These are phyloP conservation scores for Blakeslea trispora DNA, from an alignment of 371 early-diverging fungal species.

Conservation along the genomic window DNA sequence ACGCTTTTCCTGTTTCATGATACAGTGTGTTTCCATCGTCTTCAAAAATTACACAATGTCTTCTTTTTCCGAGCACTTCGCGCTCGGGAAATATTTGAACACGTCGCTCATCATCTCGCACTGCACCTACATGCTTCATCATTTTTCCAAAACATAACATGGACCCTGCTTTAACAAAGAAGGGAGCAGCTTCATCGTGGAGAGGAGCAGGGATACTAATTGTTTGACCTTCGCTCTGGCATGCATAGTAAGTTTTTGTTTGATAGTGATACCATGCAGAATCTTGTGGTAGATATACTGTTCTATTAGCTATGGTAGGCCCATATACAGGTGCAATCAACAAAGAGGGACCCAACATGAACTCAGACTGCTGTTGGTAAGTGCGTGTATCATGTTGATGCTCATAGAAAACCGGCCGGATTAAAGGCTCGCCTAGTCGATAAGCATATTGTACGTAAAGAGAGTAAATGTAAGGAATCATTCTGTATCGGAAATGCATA, in stretches of 20 bases:
- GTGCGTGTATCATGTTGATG: conserved; percentile 50
- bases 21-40: conserved; percentile 45
- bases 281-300: conserved; percentile 40
- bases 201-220: conserved; percentile 26
- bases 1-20: conserved; percentile 37
- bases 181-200: conserved; percentile 30
- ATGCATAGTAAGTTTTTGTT: conserved; percentile 27
- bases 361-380: conserved; percentile 51
- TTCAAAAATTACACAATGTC: conserved; percentile 33
- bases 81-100: conserved; percentile 40
- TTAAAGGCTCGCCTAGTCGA: conserved; percentile 44
- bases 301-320: conserved; percentile 23
- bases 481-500: conserved; percentile 54
- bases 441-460: conserved; percentile 39
- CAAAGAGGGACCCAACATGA: conserved; percentile 56
- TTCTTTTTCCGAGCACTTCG: not conserved
- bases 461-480: conserved; percentile 62
- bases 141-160: conserved; percentile 35
- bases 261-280: conserved; percentile 48
- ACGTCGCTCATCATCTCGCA: conserved; percentile 35
- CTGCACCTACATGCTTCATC: conserved; percentile 33
- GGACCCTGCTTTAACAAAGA: conserved; percentile 38
- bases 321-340: conserved; percentile 56
- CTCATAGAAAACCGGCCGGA: conserved; percentile 59
- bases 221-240: conserved; percentile 15